These are phyloP conservation scores for Curvularia spicifera DNA, from an alignment of 2,329 filamentous ascomycete genomes.

Conservation along the genomic window DNA sequence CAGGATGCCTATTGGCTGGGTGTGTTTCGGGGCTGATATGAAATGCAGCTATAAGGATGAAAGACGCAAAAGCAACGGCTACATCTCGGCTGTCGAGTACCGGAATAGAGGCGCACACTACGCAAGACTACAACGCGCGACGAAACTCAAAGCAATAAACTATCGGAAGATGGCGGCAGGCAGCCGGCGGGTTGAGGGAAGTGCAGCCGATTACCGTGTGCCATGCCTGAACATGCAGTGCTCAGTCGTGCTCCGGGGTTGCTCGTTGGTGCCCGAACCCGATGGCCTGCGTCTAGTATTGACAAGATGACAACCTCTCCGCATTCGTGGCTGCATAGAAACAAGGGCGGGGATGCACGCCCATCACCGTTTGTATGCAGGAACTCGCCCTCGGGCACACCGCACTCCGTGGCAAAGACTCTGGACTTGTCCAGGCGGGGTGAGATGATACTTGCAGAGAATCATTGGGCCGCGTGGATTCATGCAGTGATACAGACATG, in stretches of 20 bases:
- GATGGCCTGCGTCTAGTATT: background rate
- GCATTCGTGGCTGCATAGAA: constrained; percentile 8
- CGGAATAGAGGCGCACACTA: background rate
- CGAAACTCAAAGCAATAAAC: background rate
- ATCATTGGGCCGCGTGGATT: constrained; percentile 15
- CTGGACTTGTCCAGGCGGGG: constrained; percentile 13
- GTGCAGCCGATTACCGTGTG: no score
- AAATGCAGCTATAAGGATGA: background rate
- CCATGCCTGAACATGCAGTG: background rate
- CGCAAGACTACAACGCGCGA: background rate
- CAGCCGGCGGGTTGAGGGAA: background rate
- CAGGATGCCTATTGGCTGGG: background rate
- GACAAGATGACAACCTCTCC: constrained; percentile 1
- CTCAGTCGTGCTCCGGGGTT: background rate
- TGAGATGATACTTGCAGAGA: constrained; percentile 17
- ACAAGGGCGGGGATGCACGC: constrained; percentile 9
- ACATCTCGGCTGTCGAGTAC: background rate
- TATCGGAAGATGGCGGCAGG: background rate
- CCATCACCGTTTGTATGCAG: constrained; percentile 29
- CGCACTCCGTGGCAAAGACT: constrained; percentile 24
- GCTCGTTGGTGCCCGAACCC: background rate
- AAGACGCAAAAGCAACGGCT: background rate
- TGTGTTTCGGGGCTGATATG: background rate
- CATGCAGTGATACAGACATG: constrained; percentile 13
- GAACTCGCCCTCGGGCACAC: constrained; percentile 18